Conservation (phyloP, 2,329 filamentous ascomycete genomes). For the Penicillium sp. region DNA sequence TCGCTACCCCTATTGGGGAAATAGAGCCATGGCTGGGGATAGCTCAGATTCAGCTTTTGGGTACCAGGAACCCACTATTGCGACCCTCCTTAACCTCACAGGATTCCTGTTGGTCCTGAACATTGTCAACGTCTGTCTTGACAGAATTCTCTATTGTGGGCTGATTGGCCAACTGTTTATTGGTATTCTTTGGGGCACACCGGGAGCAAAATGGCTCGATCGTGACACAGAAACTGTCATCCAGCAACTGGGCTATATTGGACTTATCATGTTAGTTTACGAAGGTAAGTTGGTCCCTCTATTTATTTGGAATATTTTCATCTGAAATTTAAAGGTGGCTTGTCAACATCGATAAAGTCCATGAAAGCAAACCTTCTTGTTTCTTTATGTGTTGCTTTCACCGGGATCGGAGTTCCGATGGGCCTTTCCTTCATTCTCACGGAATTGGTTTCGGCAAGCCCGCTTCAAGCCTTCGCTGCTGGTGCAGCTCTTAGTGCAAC, state of each 20-base stretch:
- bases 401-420: slow-evolving; percentile 64
- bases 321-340: slow-evolving; percentile 18
- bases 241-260: slow-evolving; percentile 68
- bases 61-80: slow-evolving; percentile 65
- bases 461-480: slow-evolving; percentile 66
- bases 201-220: slow-evolving; percentile 61
- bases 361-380: slow-evolving; percentile 61
- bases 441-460: slow-evolving; percentile 49
- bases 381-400: slow-evolving; percentile 62
- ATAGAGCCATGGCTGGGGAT: no score
- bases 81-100: slow-evolving; percentile 58
- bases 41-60: no score
- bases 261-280: slow-evolving; percentile 69
- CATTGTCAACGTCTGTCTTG: slow-evolving; percentile 54
- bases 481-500: slow-evolving; percentile 73
- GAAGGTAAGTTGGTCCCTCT: slow-evolving; percentile 51
- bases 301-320: background rate
- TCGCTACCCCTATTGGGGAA: no score
- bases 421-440: slow-evolving; percentile 62
- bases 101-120: slow-evolving; percentile 66
- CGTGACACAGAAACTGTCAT: slow-evolving; percentile 53
- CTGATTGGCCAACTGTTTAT: slow-evolving; percentile 70
- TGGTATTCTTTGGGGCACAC: slow-evolving; percentile 68
- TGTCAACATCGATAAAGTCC: slow-evolving; percentile 41
- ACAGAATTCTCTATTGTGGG: slow-evolving; percentile 65